phyloP scores from a whole-genome alignment of 257 asterid genomes.

The Primulina huaijiensis region DNA sequence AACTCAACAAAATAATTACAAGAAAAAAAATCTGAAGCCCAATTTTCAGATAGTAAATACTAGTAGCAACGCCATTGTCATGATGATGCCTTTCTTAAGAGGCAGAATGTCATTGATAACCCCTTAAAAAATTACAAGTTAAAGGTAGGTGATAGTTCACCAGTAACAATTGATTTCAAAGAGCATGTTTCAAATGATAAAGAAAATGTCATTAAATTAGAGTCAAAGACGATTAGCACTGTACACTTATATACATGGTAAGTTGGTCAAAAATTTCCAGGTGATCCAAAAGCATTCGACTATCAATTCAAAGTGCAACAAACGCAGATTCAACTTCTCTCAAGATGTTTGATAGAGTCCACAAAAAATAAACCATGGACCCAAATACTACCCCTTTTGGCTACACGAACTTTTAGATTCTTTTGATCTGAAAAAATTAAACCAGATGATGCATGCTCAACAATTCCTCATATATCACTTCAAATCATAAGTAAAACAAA shows the following conservation, averaged over 20 bases:
- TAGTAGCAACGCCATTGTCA: neutral
- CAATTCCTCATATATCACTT: conserved; percentile 14
- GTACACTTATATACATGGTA: neutral
- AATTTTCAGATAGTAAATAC: neutral
- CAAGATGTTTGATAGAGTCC: conserved; percentile 19
- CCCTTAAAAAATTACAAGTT: neutral
- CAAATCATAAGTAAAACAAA: conserved; percentile 13
- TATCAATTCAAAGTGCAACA: conserved; percentile 18
- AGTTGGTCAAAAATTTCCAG: neutral
- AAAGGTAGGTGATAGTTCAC: neutral
- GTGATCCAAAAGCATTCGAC: conserved; percentile 1
- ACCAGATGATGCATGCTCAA: conserved; percentile 24
- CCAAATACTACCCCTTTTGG: conserved; percentile 1
- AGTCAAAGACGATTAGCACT: neutral
- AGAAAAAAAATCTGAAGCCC: conserved; percentile 8
- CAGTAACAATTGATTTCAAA: neutral
- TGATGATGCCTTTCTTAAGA: neutral
- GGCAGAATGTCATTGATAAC: conserved; percentile 2
- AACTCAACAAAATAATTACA: neutral
- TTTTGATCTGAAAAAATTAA: conserved; percentile 13
- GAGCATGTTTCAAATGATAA: conserved; percentile 9
- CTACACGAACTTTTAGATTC: conserved; percentile 21
- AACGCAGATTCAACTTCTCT: conserved; percentile 13
- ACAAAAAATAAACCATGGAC: conserved; percentile 23
- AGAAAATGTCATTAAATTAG: neutral